Evolutionary conservation across 306 rosid species (phyloP).

Genomic region (Vigna radiata): DNA sequence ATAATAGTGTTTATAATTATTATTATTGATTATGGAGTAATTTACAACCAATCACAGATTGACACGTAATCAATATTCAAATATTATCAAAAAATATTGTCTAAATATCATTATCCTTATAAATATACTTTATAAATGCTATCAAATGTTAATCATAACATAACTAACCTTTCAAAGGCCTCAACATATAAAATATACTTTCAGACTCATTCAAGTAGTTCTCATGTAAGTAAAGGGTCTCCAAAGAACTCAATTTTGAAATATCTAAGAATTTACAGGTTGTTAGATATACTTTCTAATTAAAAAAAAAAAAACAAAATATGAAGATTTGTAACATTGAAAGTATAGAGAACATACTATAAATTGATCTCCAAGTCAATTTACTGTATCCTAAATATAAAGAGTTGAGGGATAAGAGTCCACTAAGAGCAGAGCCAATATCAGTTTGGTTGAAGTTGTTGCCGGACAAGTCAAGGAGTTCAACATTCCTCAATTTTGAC

Average conservation of each 20-base stretch:
- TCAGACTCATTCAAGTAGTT: not conserved
- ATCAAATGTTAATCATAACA: no score
- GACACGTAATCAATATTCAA: no score
- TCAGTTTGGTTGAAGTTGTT: slow-evolving; percentile 9
- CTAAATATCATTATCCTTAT: no score
- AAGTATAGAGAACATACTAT: not conserved
- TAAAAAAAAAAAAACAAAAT: not conserved
- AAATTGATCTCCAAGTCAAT: not conserved
- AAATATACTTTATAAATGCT: no score
- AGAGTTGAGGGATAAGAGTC: slow-evolving; percentile 19
- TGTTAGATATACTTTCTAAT: not conserved
- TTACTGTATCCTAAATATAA: fast-evolving
- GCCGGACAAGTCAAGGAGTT: not conserved
- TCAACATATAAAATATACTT: no score
- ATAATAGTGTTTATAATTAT: no score
- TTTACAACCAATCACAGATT: no score
- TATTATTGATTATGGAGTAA: no score
- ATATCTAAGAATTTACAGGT: not conserved
- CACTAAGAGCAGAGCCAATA: not conserved
- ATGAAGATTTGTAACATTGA: not conserved
- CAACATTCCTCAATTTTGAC: not conserved
- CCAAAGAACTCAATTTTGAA: not conserved
- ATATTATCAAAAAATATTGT: no score
- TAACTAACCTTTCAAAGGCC: no score
- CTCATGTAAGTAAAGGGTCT: not conserved